A percentile compares a stretch with the other conserved stretches of the same genome.
These are phyloP conservation scores for Laburnicola sp. DNA, from an alignment of 2,329 filamentous ascomycete genomes.

Conservation along the genomic window DNA sequence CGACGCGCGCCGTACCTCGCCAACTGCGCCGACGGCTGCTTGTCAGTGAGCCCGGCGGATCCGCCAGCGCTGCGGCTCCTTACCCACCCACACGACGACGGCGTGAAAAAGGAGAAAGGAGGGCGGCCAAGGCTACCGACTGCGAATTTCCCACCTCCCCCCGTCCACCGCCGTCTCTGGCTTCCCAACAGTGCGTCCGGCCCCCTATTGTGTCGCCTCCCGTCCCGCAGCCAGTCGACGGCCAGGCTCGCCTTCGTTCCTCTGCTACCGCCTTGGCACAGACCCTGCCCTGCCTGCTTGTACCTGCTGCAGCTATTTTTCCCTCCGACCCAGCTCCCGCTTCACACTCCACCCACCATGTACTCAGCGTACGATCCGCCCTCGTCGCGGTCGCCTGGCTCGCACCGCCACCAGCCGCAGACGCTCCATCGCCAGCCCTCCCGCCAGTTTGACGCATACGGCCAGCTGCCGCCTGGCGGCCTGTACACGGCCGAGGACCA, in stretches of 20 bases:
- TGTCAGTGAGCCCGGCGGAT: constrained; percentile 14
- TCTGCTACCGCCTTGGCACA: constrained; percentile 6
- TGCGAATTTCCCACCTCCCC: constrained; percentile 22
- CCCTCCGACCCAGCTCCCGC: constrained; percentile 17
- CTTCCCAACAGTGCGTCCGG: background rate
- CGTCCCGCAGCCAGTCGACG: constrained; percentile 8
- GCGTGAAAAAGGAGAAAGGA: constrained; percentile 31
- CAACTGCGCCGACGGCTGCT: constrained; percentile 18
- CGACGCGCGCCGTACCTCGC: constrained; percentile 4
- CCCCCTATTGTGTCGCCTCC: constrained; percentile 22
- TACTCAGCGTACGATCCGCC: constrained; percentile 44
- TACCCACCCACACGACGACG: constrained; percentile 17
- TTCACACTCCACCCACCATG: constrained; percentile 33
- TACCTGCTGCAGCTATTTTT: constrained; percentile 31
- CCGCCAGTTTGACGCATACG: constrained; percentile 75
- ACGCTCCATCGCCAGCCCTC: constrained; percentile 71
- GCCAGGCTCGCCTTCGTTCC: constrained; percentile 16
- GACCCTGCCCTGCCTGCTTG: no score
- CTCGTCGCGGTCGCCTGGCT: constrained; percentile 71
- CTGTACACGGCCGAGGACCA: constrained; percentile 73
- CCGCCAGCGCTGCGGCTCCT: constrained; percentile 29
- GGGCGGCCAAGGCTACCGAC: constrained; percentile 27
- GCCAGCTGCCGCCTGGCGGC: constrained; percentile 62
- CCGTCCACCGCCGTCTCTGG: constrained; percentile 15
- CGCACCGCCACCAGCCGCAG: constrained; percentile 65